phyloP scores from a whole-genome alignment of 139 green algal genomes.

The Tetraselmis striata region DNA sequence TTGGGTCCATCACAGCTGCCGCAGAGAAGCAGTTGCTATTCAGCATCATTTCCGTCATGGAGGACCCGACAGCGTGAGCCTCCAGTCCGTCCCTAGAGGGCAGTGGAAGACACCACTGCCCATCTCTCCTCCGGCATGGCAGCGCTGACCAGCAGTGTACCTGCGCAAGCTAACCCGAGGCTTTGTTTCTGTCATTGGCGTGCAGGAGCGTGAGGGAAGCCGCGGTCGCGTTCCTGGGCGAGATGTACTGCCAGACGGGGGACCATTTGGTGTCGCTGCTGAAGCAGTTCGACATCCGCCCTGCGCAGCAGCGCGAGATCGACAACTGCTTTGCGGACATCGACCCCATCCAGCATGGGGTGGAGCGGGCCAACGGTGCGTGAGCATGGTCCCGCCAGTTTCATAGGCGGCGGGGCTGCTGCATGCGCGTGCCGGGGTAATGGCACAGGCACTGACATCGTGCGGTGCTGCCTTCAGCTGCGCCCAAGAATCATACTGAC shows the following conservation, averaged over 20 bases:
- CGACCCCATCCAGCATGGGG: neutral
- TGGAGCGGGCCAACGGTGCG: neutral
- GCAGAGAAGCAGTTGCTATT: neutral
- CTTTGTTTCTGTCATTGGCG: neutral
- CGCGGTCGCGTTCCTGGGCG: neutral
- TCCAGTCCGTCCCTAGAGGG: too few relatives aligned
- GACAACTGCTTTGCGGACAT: neutral
- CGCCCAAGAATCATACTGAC: too few relatives aligned
- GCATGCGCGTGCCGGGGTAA: too few relatives aligned
- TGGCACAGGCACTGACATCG: too few relatives aligned
- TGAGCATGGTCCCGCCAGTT: too few relatives aligned
- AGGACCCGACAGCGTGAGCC: neutral
- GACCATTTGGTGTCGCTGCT: neutral
- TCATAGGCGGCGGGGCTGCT: too few relatives aligned
- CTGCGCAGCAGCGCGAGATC: neutral
- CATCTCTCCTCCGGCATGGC: too few relatives aligned
- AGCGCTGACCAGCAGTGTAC: too few relatives aligned
- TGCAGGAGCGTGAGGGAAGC: neutral
- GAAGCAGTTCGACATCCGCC: neutral
- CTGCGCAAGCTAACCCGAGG: too few relatives aligned
- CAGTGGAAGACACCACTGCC: too few relatives aligned
- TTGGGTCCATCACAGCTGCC: neutral
- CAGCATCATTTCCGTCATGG: neutral
- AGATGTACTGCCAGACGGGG: neutral
- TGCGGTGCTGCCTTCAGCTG: too few relatives aligned